phyloP scores from a whole-genome alignment of 257 asterid genomes.

The Gentiana macrophylla region DNA sequence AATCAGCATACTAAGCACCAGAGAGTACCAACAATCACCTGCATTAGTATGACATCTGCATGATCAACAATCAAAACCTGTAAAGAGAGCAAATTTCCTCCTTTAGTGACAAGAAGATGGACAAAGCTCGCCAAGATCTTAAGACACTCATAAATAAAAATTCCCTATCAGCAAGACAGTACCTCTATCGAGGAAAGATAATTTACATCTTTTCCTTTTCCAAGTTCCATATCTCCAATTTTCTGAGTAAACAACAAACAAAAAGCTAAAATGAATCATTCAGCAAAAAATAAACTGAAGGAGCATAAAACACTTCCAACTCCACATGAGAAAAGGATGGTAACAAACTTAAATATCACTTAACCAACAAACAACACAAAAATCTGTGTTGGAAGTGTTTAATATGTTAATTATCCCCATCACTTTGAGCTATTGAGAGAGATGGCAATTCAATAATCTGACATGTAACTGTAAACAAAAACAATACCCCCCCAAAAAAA shows the following conservation, averaged over 20 bases:
- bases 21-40: slow-evolving; percentile 34
- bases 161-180: slow-evolving; percentile 6
- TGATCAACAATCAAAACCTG: slow-evolving; percentile 91
- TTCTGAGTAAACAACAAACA: slow-evolving; percentile 40
- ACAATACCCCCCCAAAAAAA: no score
- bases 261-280: not conserved
- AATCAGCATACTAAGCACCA: no score
- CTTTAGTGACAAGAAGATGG: slow-evolving; percentile 12
- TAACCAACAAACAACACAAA: not conserved
- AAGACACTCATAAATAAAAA: slow-evolving; percentile 2
- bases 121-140: slow-evolving; percentile 1
- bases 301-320: not conserved
- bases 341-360: not conserved
- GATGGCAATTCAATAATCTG: no score
- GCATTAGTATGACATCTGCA: slow-evolving; percentile 87
- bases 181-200: slow-evolving; percentile 97
- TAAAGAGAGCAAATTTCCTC: slow-evolving; percentile 8
- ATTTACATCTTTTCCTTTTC: slow-evolving; percentile 83
- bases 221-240: slow-evolving; percentile 74
- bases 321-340: not conserved
- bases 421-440: no score
- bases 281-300: slow-evolving; percentile 1
- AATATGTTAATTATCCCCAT: no score
- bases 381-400: no score
- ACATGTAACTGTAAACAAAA: no score